phyloP scores from a whole-genome alignment of 768 basidiomycete genomes.

The Agrocybe pediades region DNA sequence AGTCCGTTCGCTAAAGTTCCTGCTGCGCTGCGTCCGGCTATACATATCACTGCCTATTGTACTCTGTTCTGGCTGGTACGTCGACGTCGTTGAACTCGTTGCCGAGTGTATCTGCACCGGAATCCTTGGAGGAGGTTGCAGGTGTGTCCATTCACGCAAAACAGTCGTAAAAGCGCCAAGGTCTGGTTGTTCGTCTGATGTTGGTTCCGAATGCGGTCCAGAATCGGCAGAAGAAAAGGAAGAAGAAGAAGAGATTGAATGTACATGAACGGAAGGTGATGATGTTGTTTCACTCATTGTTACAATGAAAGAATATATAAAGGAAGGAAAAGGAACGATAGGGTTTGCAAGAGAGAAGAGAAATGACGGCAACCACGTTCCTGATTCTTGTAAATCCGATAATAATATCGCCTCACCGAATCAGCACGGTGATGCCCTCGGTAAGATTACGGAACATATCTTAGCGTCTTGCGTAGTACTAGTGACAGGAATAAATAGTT shows the following conservation, averaged over 20 bases:
- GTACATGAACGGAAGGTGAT: constrained; percentile 22
- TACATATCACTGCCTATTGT: constrained; percentile 18
- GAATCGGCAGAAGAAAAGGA: constrained; percentile 25
- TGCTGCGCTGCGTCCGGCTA: constrained; percentile 11
- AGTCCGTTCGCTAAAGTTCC: constrained; percentile 11
- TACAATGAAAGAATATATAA: constrained; percentile 12
- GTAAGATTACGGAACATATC: too few species aligned
- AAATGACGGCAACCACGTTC: neutral
- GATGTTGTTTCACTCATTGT: constrained; percentile 27
- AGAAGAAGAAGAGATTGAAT: constrained; percentile 26
- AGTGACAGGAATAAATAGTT: too few species aligned
- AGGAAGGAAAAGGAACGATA: constrained; percentile 3
- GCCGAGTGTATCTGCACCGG: constrained; percentile 27
- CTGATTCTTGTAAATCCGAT: neutral
- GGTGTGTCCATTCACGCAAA: constrained; percentile 62
- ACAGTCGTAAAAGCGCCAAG: constrained; percentile 73
- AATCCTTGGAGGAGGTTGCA: constrained; percentile 49
- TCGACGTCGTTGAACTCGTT: constrained; percentile 26
- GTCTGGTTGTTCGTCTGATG: constrained; percentile 69
- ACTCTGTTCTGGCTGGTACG: constrained; percentile 25
- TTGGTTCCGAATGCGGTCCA: constrained; percentile 43
- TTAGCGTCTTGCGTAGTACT: too few species aligned
- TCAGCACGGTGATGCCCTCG: neutral
- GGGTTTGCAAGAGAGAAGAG: neutral
- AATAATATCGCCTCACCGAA: neutral